Evolutionary conservation across 176 grass and related monocot genomes (phyloP), one percentile per base, ranked within the genome.

Genomic region (Aegilops speltoides): DNA sequence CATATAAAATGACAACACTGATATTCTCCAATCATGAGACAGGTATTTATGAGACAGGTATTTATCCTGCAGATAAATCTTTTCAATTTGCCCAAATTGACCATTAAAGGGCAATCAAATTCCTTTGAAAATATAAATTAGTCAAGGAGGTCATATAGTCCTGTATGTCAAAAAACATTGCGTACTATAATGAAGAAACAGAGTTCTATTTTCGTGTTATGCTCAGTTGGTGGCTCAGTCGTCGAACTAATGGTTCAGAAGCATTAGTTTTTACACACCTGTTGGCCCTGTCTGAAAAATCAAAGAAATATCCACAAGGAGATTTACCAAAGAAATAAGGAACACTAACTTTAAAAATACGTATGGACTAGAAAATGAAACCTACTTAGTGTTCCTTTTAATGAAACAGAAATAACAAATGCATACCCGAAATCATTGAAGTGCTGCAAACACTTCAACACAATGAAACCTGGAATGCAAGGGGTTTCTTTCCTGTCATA

Each of bases 371-470:
- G 16, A 69, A 69, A 69, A 34, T 31, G 29, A 69, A 69, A 69
- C 29, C 66, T 22, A 70, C 33, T 10, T 70, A 17, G 19, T 70
- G 36, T 69, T 37, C 67, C 67, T 70, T 70, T 36, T 24, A 64
- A n/a, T 5, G 16, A 28, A 74, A 74, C 22, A 73, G 9, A 46
- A 73, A 16, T 46, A 75, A 75, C 14, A 50, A 31, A 76, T 48
- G 32, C 61, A 13, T 68, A 85, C 61, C 61, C 1, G 6, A 85
- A 48, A 48, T 48, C 13, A 48, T 67, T 38, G 6, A 78, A 85
- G 29, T 68, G 83, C 31, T 85, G 83, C 43, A 85, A 66, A 57
- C 73, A 85, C 73, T 85, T 68, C 62, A 85, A 78, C 31, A 85
- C 61, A 68, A 85, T 78, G 62, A 78, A 77, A 68, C 83, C 65